Evolutionary conservation across 2,329 filamentous ascomycete genomes (phyloP).

Genomic region (Lizonia empirigonia): DNA sequence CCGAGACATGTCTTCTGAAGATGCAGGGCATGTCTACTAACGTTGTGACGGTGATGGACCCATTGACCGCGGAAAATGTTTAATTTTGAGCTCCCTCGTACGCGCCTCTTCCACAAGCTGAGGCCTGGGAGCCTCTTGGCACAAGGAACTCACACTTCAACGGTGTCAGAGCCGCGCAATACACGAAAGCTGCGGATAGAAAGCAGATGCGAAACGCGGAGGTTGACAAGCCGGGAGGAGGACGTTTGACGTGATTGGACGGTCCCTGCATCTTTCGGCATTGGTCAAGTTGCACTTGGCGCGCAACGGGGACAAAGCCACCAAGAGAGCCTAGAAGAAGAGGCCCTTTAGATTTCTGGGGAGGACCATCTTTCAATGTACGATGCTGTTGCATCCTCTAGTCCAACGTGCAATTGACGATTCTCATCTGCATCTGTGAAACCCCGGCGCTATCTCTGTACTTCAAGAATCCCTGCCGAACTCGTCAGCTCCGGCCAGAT

Average conservation of each 20-base stretch:
- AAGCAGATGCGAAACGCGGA: conserved; percentile 35
- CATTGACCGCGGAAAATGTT: conserved; percentile 16
- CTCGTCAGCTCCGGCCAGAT: conserved; percentile 42
- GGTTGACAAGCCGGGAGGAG: conserved; percentile 11
- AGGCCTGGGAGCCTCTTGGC: conserved; percentile 23
- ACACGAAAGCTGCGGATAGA: conserved; percentile 19
- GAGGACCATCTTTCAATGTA: not conserved
- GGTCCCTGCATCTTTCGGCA: conserved; percentile 8
- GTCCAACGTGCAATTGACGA: not conserved
- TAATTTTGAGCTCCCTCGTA: conserved; percentile 12
- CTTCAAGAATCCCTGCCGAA: conserved; percentile 12
- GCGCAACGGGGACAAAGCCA: conserved; percentile 14
- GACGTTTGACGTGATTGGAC: conserved; percentile 28
- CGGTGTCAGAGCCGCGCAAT: conserved; percentile 27
- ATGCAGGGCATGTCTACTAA: conserved; percentile 4
- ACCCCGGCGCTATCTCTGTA: conserved; percentile 3
- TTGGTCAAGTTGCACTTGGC: conserved; percentile 16
- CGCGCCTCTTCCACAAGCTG: conserved; percentile 18
- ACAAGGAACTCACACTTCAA: conserved; percentile 30
- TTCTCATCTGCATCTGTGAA: not conserved
- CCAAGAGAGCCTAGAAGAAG: conserved; percentile 12
- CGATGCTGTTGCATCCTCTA: not conserved
- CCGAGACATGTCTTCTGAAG: conserved; percentile 1
- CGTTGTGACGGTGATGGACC: conserved; percentile 13
- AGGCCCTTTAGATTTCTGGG: not conserved